Evolutionary conservation across 2,329 filamentous ascomycete genomes (phyloP).

Genomic region (Microsporum canis): DNA sequence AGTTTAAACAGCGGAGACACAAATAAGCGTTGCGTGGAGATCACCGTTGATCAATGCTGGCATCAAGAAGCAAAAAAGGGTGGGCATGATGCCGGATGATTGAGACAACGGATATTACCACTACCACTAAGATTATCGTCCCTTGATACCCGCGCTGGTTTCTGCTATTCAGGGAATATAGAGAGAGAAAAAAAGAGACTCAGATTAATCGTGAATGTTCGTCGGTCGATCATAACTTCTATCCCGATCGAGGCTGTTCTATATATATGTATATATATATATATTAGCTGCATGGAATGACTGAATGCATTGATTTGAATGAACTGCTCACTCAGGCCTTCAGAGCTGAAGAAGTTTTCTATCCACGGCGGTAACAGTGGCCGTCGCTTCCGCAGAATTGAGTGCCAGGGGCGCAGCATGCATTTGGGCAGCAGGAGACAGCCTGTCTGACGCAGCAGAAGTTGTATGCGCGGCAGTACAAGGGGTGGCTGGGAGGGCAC

Average conservation of each 20-base stretch:
- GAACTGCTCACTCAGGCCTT: background rate
- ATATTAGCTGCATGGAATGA: background rate
- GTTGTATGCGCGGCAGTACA: background rate
- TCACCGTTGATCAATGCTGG: background rate
- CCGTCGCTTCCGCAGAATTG: background rate
- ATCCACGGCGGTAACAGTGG: constrained; percentile 4
- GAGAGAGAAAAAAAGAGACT: background rate
- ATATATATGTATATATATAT: background rate
- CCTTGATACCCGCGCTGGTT: background rate
- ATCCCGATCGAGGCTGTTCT: background rate
- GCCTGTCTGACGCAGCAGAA: background rate
- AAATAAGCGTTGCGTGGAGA: background rate
- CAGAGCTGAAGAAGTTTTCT: background rate
- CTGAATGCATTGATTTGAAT: background rate
- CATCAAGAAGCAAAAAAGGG: background rate
- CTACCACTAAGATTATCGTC: background rate
- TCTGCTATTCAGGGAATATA: background rate
- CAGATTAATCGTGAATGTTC: background rate
- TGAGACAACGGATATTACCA: background rate
- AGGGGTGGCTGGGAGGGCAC: background rate
- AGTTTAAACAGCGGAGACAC: background rate
- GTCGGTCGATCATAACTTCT: background rate
- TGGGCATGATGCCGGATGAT: background rate
- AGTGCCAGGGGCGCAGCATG: constrained; percentile 1
- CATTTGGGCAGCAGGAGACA: background rate